Conservation (phyloP, 2,329 filamentous ascomycete genomes). For the Byssochlamys sp. region DNA sequence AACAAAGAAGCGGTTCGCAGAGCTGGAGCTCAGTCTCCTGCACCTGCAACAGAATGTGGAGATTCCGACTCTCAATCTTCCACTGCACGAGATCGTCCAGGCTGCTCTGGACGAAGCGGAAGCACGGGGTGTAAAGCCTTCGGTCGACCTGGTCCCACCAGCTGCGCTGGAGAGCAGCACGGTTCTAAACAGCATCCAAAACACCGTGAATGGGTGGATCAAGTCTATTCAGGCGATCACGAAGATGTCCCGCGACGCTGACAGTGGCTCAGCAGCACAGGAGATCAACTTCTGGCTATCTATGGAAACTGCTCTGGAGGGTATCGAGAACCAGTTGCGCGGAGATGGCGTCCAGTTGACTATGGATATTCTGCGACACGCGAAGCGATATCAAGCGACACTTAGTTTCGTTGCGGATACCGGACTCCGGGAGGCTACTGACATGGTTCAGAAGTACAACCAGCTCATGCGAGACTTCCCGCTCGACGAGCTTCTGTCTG, state of each 20-base stretch:
- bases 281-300: slow-evolving; percentile 99
- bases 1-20: slow-evolving; percentile 94
- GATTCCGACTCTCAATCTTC: slow-evolving; percentile 81
- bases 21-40: slow-evolving; percentile 78
- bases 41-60: slow-evolving; percentile 97
- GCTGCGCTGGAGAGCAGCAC: slow-evolving; percentile 75
- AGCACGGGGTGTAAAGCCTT: slow-evolving; percentile 56
- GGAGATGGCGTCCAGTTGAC: slow-evolving; percentile 85
- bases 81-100: slow-evolving; percentile 82
- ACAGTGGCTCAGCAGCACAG: slow-evolving; percentile 73
- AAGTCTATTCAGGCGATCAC: slow-evolving; percentile 96
- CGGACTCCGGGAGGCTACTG: slow-evolving; percentile 87
- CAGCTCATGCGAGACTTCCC: slow-evolving; percentile 97
- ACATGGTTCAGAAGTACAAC: slow-evolving; percentile 96
- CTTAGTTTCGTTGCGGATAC: slow-evolving; percentile 96
- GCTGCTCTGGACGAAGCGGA: slow-evolving; percentile 70
- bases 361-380: slow-evolving; percentile 87
- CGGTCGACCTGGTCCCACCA: slow-evolving; percentile 67
- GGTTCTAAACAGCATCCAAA: slow-evolving; percentile 87
- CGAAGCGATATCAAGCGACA: slow-evolving; percentile 94
- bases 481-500: slow-evolving; percentile 84
- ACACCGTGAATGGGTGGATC: slow-evolving; percentile 94
- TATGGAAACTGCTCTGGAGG: slow-evolving; percentile 87
- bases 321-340: slow-evolving; percentile 77
- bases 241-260: slow-evolving; percentile 77